Percentiles rank a stretch among this genome's conserved stretches.
These are phyloP conservation scores for Cucurbita maxima DNA, from an alignment of 306 rosid genomes.

Conservation along the genomic window DNA sequence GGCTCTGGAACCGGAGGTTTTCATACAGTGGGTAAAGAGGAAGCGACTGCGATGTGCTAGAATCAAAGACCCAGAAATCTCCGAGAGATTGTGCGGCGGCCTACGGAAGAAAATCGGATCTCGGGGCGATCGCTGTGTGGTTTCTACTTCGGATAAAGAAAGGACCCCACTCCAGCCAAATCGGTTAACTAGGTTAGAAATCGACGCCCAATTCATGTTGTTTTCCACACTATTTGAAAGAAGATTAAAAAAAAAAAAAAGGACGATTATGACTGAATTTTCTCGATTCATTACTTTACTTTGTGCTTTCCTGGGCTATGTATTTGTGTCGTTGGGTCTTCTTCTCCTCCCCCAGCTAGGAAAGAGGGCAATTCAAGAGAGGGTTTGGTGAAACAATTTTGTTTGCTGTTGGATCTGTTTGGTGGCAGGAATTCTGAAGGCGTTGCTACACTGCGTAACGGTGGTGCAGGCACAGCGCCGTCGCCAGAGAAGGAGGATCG, in stretches of 20 bases:
- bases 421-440: slow-evolving; percentile 42
- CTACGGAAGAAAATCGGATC: slow-evolving; percentile 37
- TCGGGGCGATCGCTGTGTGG: slow-evolving; percentile 25
- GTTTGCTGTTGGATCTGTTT: slow-evolving; percentile 9
- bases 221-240: slow-evolving; percentile 1
- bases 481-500: slow-evolving; percentile 76
- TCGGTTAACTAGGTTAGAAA: slow-evolving; percentile 47
- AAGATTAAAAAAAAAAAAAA: background rate
- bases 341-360: slow-evolving; percentile 4
- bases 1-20: slow-evolving; percentile 42
- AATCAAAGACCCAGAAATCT: slow-evolving; percentile 58
- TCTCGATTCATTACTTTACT: background rate
- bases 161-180: slow-evolving; percentile 32
- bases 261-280: background rate
- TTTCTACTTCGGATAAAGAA: slow-evolving; percentile 32
- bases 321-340: background rate
- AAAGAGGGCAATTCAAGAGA: background rate
- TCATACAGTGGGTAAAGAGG: slow-evolving; percentile 71
- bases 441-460: slow-evolving; percentile 25
- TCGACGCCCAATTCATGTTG: slow-evolving; percentile 1
- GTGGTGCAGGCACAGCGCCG: slow-evolving; percentile 19
- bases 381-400: background rate
- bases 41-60: slow-evolving; percentile 56
- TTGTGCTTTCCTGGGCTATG: background rate
- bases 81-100: slow-evolving; percentile 39